Conservation (phyloP, 2,329 filamentous ascomycete species). For the Penicillium sp. region DNA sequence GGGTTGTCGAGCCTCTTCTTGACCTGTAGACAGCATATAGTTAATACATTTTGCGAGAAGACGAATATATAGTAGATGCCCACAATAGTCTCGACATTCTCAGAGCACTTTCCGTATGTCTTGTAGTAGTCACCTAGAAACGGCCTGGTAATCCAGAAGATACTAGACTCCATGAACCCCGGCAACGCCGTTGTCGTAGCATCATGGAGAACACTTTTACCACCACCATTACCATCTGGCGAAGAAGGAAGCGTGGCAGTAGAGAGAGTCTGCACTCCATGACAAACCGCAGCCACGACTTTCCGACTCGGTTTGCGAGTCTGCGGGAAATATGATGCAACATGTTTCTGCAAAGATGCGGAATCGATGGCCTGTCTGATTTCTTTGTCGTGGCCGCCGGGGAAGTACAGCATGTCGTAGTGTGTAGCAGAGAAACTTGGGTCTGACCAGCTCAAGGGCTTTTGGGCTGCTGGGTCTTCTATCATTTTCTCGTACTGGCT, state of each 20-base stretch:
- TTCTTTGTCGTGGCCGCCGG: constrained; percentile 52
- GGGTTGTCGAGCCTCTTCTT: constrained; percentile 42
- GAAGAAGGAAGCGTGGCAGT: constrained; percentile 35
- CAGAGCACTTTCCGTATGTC: constrained; percentile 51
- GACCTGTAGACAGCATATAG: constrained; percentile 35
- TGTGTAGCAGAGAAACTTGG: constrained; percentile 42
- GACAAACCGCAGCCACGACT: constrained; percentile 49
- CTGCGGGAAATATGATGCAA: constrained; percentile 47
- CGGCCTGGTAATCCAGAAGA: constrained; percentile 47
- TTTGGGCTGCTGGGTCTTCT: constrained; percentile 38
- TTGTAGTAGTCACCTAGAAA: constrained; percentile 56
- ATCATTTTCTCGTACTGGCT: constrained; percentile 45
- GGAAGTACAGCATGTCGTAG: constrained; percentile 50
- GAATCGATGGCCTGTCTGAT: constrained; percentile 53
- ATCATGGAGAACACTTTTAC: constrained; percentile 45
- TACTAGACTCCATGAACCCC: constrained; percentile 46
- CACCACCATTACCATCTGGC: constrained; percentile 35
- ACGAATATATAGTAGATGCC: constrained; percentile 16
- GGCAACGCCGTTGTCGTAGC: constrained; percentile 50
- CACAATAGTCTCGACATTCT: constrained; percentile 47
- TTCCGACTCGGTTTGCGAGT: constrained; percentile 45
- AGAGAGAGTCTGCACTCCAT: constrained; percentile 51
- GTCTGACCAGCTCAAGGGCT: constrained; percentile 45
- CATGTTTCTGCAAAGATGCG: constrained; percentile 39
- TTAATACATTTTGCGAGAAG: too few relatives aligned